These are phyloP conservation scores for Baeospora myosura DNA, from an alignment of 1,284 basidiomycete genomes.

Conservation along the genomic window DNA sequence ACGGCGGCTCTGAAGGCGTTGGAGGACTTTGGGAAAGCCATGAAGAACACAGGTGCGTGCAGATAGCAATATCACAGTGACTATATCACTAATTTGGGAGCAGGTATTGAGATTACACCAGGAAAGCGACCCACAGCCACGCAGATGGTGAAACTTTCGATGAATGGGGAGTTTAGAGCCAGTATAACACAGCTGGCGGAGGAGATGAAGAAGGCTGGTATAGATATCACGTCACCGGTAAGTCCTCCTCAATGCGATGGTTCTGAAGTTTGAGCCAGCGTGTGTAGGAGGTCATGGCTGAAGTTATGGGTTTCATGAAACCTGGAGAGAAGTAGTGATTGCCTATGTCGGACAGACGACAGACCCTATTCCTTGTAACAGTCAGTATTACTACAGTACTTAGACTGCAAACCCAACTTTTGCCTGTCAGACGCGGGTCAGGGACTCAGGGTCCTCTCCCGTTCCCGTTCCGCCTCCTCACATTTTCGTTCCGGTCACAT, in stretches of 20 bases:
- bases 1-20: slow-evolving; percentile 44
- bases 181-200: slow-evolving; percentile 39
- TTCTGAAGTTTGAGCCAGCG: background rate
- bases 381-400: too few relatives aligned
- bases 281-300: slow-evolving; percentile 25
- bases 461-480: too few relatives aligned
- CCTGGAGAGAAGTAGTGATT: too few relatives aligned
- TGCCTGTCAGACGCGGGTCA: too few relatives aligned
- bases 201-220: slow-evolving; percentile 52
- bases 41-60: slow-evolving; percentile 54
- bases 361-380: too few relatives aligned
- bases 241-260: slow-evolving; percentile 9
- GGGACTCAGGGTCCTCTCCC: too few relatives aligned
- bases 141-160: slow-evolving; percentile 44
- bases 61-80: slow-evolving; percentile 1
- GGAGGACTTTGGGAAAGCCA: slow-evolving; percentile 33
- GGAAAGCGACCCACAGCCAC: slow-evolving; percentile 41
- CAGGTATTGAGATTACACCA: slow-evolving; percentile 40
- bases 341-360: too few relatives aligned
- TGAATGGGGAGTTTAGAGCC: slow-evolving; percentile 44
- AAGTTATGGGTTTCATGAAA: slow-evolving; percentile 26
- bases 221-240: slow-evolving; percentile 43
- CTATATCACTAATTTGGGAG: slow-evolving; percentile 3
- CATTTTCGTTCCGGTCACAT: too few relatives aligned
- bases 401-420: too few relatives aligned